Evolutionary conservation across 768 basidiomycete species (phyloP), one percentile per base, ranked within the genome.

Genomic region (Cubamyces sp.): DNA sequence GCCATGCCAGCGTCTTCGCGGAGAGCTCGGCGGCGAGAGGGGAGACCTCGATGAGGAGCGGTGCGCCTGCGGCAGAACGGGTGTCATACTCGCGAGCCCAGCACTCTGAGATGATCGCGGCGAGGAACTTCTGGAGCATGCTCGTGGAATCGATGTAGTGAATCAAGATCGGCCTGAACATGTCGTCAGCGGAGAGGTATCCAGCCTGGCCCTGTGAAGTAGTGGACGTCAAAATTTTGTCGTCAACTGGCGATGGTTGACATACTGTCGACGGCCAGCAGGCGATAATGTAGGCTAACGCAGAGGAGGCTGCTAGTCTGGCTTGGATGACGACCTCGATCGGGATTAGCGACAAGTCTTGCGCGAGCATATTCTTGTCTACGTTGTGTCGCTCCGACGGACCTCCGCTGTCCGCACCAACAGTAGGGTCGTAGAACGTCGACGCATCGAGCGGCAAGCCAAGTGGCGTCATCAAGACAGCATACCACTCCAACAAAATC

Each of bases 331-430:
- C 85, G 5, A 86, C 76, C 68, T 97, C 94, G 23, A 83, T 75
- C 6, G 88, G 79, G 34, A 98, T 82, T 40, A 99, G 79, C 0
- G 92, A 87, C 45, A 94, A 77, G 72, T 99, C 97, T 71, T 98
- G 96, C 5, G 84, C 81, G 23, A 98, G 80, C 88, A 98, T 94
- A 61, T 90, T 91, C 80, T 94, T 98, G 78, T 99, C 97, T 34
- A 98, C 93, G 68, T 97, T 95, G 72, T 98, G 93, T 48, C 87
- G 83, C 72, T 93, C 90, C 7, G 74, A 60, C 0, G 81, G 77
- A 2, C 76, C 74, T 23, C 79, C 77, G 6, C 75, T 74, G 57
- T 83, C 79, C 16, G 77, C 74, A 0, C 79, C 71, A n/a, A 83
- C 73, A 3, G 80, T 77, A 3, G 88, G 85, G 48, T 81, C 80